Evolutionary conservation across 352 stramenopile genomes (phyloP), one percentile per base, ranked within the genome.

Genomic region (Pythium brachiatum): DNA sequence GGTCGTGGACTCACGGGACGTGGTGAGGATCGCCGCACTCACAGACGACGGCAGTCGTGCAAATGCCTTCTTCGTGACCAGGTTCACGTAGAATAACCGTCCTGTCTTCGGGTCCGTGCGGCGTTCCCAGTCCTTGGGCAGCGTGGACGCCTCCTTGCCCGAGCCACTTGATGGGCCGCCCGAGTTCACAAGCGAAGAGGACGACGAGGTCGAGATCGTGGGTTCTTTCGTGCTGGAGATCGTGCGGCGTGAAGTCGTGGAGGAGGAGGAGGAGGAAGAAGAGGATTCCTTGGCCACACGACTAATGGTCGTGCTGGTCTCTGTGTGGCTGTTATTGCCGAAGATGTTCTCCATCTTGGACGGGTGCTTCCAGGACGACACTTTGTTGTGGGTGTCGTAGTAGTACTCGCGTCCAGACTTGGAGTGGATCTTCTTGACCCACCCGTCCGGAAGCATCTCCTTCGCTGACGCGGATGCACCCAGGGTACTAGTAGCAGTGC

Each of bases 21-120:
- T 74, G 44, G 81, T 84, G 13, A 89, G 64, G 73, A 92, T 91
- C 4, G 81, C 77, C 53, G 83, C 75, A 1, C 74, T 83, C 47
- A 92, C 83, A 1, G 78, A 83, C n/a, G 83, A 89, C 34, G 83
- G 83, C n/a, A 94, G 68, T 4, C 83, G 80, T 25, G 83, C 79
- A 38, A 90, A 92, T 44, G 80, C 79, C 57, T 89, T 89, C 64
- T 92, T 92, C n/a, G 79, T 91, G 46, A 92, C 52, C 15, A 94
- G 73, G 58, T 94, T 94, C 36, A 94, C 79, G 64, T 94, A 94
- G 58, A 88, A 94, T 20, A 92, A 61, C 7, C 85, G 79, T 0
- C 83, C 85, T 2, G 81, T 92, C 72, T 90, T 91, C 9, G 85
- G 79, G 52, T 94, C 83, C 16, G 83, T 89, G 26, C 83, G 83